phyloP scores from a whole-genome alignment of 1,284 basidiomycete genomes.

The Violaceomyces palustris region DNA sequence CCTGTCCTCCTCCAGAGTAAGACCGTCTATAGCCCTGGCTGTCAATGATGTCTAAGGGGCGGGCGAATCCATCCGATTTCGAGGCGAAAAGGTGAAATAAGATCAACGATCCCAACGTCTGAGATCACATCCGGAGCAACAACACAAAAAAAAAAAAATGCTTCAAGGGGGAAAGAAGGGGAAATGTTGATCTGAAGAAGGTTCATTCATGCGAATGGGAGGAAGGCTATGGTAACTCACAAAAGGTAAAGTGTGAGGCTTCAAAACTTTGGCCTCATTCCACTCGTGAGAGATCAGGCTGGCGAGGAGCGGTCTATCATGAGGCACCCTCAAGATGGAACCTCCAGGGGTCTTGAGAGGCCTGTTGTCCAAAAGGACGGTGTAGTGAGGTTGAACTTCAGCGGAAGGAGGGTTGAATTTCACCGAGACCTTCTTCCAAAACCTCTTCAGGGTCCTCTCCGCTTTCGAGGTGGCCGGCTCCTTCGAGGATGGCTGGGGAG shows the following conservation, averaged over 20 bases:
- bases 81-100: no score
- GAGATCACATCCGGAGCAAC: no score
- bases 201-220: conserved; percentile 3
- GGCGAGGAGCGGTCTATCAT: conserved; percentile 68
- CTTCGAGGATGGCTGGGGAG: no score
- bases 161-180: background rate
- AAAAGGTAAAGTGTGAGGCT: conserved; percentile 85
- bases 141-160: background rate
- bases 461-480: no score
- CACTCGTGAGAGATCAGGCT: conserved; percentile 87
- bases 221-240: conserved; percentile 57
- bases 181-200: conserved; percentile 1
- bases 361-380: conserved; percentile 76
- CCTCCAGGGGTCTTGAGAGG: conserved; percentile 83
- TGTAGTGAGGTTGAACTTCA: no score
- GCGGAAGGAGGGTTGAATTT: no score
- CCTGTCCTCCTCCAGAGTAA: conserved; percentile 62
- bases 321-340: conserved; percentile 67
- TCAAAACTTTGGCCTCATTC: conserved; percentile 84
- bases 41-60: conserved; percentile 72
- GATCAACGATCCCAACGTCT: no score
- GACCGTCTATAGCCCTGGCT: conserved; percentile 79
- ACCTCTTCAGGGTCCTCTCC: no score
- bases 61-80: background rate
- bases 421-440: no score